Evolutionary conservation across 164 flowering plant species (phyloP), one percentile per base, ranked within the genome.

Genomic region (Warburgia ugandensis): DNA sequence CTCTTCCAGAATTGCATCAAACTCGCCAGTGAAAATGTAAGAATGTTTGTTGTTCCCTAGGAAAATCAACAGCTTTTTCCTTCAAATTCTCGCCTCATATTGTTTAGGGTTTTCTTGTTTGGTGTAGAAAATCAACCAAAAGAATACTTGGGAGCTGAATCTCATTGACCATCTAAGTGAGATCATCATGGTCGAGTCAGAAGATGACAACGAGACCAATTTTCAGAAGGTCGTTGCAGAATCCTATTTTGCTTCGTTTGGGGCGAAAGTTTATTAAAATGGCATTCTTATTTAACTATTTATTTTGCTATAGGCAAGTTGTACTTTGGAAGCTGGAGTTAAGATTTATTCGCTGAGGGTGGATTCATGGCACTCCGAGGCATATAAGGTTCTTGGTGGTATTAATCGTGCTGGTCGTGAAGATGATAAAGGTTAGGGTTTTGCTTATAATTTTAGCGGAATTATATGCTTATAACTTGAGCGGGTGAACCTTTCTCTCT

Each of bases 241-340:
- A 14, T 29, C 6, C 9, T 47, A 26, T 27, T 3, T 28, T 16
- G 5, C 32, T 36, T 17, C 14, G 35, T 30, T 32, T n/a, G n/a
- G n/a, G n/a, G n/a, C n/a, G n/a, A n/a, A n/a, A n/a, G n/a, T n/a
- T n/a, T n/a, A n/a, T n/a, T n/a, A n/a, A n/a, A n/a, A n/a, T n/a
- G n/a, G n/a, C n/a, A n/a, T n/a, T n/a, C n/a, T n/a, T n/a, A n/a
- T n/a, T n/a, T n/a, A n/a, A n/a, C n/a, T 55, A 1, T 16, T 38
- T 44, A 26, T 56, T 6, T 39, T 41, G 35, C n/a, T n/a, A n/a
- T 3, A 94, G 99, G 99, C 99, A 55, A 89, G 97, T 71, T 89
- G 99, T 61, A 86, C 97, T 8, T 69, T 94, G 60, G 99, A 94
- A 71, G 97, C 99, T 45, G 97, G 97, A 27, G 99, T 94, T 43